phyloP scores from a whole-genome alignment of 352 stramenopile genomes.

The Blastocystis sp. region DNA sequence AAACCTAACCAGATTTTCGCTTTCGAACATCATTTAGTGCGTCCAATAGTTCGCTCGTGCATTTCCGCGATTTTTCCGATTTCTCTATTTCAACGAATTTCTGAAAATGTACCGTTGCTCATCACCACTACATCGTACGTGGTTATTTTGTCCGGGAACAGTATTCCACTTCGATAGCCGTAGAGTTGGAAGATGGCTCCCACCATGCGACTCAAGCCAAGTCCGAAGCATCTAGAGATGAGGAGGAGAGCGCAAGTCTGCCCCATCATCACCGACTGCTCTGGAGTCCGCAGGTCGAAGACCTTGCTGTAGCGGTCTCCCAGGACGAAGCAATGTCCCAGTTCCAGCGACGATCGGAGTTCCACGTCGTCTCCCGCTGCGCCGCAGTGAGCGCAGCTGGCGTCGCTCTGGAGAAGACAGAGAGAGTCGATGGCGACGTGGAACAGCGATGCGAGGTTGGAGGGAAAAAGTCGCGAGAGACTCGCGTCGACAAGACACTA shows the following conservation, averaged over 20 bases:
- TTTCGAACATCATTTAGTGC: constrained; percentile 10
- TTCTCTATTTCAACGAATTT: background rate
- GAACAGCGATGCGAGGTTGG: background rate
- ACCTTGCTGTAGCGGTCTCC: background rate
- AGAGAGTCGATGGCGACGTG: background rate
- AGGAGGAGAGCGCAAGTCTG: background rate
- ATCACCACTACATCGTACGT: constrained; percentile 47
- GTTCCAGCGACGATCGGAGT: background rate
- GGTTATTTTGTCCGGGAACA: constrained; percentile 41
- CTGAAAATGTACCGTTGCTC: background rate
- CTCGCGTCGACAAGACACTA: background rate
- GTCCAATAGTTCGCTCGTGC: constrained; percentile 8
- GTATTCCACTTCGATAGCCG: constrained; percentile 6
- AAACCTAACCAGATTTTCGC: background rate
- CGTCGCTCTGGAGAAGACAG: background rate
- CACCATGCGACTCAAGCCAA: constrained; percentile 40
- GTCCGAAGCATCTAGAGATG: constrained; percentile 17
- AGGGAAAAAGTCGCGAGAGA: constrained; percentile 7
- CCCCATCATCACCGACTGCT: background rate
- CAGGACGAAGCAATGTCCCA: constrained; percentile 35
- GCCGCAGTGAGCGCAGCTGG: background rate
- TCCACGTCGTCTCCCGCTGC: background rate
- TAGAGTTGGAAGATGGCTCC: constrained; percentile 33
- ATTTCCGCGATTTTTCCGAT: background rate
- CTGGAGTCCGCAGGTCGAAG: background rate